A percentile compares a stretch with the other conserved stretches of the same genome.
Conservation (phyloP, 345 rosid genomes). For the Sapria himalayana region DNA sequence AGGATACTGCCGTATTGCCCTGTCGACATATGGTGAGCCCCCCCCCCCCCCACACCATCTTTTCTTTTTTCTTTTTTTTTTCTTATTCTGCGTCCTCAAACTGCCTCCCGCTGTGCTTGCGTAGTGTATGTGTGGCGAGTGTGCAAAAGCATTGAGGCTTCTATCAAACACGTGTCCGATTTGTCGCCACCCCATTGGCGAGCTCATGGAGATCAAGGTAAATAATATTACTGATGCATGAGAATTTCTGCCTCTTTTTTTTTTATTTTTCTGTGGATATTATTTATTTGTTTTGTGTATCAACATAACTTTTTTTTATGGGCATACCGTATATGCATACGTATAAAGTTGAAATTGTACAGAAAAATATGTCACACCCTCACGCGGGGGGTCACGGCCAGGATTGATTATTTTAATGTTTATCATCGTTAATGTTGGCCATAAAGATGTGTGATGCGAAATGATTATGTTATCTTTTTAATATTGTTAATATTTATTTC, state of each 20-base stretch:
- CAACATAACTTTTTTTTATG: background rate
- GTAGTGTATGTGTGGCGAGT: conserved; percentile 71
- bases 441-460: too few relatives aligned
- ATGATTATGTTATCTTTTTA: too few relatives aligned
- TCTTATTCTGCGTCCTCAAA: conserved; percentile 3
- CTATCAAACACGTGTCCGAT: conserved; percentile 82
- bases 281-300: conserved; percentile 3
- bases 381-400: too few relatives aligned
- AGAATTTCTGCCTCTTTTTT: conserved; percentile 12
- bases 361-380: too few relatives aligned
- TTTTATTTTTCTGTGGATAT: conserved; percentile 13
- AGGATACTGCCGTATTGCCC: conserved; percentile 72
- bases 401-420: too few relatives aligned
- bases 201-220: conserved; percentile 69
- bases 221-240: conserved; percentile 19
- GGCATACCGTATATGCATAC: too few relatives aligned
- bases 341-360: too few relatives aligned
- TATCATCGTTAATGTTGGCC: too few relatives aligned
- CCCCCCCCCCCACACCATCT: conserved; percentile 1
- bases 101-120: conserved; percentile 7
- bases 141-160: conserved; percentile 59
- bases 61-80: background rate
- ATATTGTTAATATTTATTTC: too few relatives aligned
- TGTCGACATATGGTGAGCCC: conserved; percentile 78
- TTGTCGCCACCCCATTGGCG: conserved; percentile 62